Evolutionary conservation across 345 rosid genomes (phyloP).

Genomic region (Trapa bicornis): DNA sequence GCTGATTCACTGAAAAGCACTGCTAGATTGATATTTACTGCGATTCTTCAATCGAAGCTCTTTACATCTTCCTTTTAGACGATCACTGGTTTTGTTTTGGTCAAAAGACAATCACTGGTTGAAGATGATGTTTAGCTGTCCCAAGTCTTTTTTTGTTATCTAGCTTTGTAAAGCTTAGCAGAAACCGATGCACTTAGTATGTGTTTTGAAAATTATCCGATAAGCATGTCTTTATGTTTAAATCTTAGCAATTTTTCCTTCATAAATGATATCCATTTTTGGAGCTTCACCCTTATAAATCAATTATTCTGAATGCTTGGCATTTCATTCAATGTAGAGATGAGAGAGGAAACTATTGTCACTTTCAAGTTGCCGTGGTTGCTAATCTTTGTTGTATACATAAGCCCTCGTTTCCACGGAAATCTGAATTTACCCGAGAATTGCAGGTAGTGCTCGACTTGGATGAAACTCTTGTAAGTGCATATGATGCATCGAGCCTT

Average conservation of each 20-base stretch:
- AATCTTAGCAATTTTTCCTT: neutral
- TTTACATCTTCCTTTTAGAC: neutral
- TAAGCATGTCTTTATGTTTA: neutral
- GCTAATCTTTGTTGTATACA: neutral
- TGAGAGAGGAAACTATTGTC: neutral
- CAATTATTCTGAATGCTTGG: neutral
- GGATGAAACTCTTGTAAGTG: conserved; percentile 93
- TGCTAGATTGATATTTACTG: neutral
- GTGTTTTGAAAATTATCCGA: neutral
- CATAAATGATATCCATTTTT: neutral
- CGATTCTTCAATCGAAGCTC: neutral
- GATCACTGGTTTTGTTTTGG: too few relatives aligned
- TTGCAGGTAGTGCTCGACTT: conserved; percentile 91
- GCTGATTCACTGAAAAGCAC: neutral
- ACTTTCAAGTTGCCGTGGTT: neutral
- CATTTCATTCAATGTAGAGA: neutral
- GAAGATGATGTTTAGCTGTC: too few relatives aligned
- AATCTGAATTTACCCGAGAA: neutral
- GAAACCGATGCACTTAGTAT: neutral
- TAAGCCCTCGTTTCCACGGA: neutral
- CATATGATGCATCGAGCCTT: conserved; percentile 76
- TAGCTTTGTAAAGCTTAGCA: neutral
- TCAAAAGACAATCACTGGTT: neutral
- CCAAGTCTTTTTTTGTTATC: neutral
- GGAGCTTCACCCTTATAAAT: neutral